Evolutionary conservation across 176 grass and related monocot species (phyloP), one percentile per base, ranked within the genome.

Genomic region (Alloteropsis semialata): DNA sequence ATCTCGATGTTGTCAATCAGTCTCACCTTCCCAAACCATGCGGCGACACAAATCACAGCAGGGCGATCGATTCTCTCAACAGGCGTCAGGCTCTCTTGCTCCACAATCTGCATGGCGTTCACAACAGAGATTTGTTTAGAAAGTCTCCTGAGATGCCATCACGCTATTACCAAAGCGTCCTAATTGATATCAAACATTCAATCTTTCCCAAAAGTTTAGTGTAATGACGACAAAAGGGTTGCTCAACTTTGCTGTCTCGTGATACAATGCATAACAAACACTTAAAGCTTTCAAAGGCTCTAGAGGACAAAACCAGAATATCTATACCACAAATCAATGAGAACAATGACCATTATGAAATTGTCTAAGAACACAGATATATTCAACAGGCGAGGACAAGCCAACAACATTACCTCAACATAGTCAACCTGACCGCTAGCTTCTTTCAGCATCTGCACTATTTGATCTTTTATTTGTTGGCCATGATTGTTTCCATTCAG

Each of bases 1-100:
- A 97, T 94, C 75, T 97, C 92, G 8, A 94, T 94, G 64, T 94
- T 94, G 45, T 97, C 92, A 19, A 94, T 87, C 65, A 97, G 62
- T 59, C 92, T 87, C 32, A 97, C 95, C 36, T 88, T 86, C 33
- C 95, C 92, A 67, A 97, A 94, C 90, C 88, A 97, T 67, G 90
- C 86, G 0, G 95, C 90, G 34, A 92, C 72, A 61, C 95, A 97
- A 32, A 97, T 94, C 53, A 86, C 92, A 71, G 64, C 75, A 49
- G 81, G 75, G 6, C 58, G 33, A 45, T 85, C 70, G 3, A 97
- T 86, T 59, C 67, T 79, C 76, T 89, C 81, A 42, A 84, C 58
- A 19, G 81, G 81, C 27, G 55, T 37, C 88, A 94, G 74, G 72
- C 84, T 92, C 71, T 92, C 90, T 61, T 92, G 92, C 32, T 92